These are phyloP conservation scores for Podila clonocystis DNA, from an alignment of 192 early-diverging fungal species.

Conservation along the genomic window DNA sequence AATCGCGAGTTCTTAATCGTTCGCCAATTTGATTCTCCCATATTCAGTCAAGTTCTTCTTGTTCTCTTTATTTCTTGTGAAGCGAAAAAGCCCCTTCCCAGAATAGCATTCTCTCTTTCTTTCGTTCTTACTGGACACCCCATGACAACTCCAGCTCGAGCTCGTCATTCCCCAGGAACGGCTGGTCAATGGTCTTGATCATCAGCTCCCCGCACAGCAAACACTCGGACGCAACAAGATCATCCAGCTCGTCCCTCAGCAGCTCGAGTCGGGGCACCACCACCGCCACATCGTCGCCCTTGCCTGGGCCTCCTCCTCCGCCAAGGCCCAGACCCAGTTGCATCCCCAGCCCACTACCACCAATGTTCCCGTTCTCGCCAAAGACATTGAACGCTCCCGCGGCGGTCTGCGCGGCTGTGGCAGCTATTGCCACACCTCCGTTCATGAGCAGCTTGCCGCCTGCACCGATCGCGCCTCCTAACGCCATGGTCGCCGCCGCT, in stretches of 20 bases:
- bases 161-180: constrained; percentile 76
- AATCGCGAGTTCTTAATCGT: too few species aligned
- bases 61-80: too few species aligned
- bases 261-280: constrained; percentile 57
- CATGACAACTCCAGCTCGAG: constrained; percentile 63
- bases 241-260: constrained; percentile 58
- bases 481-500: constrained; percentile 44
- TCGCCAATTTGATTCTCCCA: too few species aligned
- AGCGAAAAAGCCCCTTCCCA: too few species aligned
- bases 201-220: constrained; percentile 95
- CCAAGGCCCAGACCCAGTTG: background rate
- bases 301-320: constrained; percentile 5
- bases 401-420: constrained; percentile 40
- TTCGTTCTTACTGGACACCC: constrained; percentile 62
- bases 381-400: constrained; percentile 60
- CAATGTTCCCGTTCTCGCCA: constrained; percentile 13
- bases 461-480: constrained; percentile 41
- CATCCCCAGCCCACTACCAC: constrained; percentile 9
- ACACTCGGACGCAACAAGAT: constrained; percentile 77
- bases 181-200: constrained; percentile 88
- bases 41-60: too few species aligned
- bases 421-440: constrained; percentile 42
- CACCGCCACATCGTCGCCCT: constrained; percentile 57
- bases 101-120: too few species aligned
- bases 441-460: constrained; percentile 44